These are phyloP conservation scores for Huntiella moniliformis DNA, from an alignment of 2,329 filamentous ascomycete genomes.

Conservation along the genomic window DNA sequence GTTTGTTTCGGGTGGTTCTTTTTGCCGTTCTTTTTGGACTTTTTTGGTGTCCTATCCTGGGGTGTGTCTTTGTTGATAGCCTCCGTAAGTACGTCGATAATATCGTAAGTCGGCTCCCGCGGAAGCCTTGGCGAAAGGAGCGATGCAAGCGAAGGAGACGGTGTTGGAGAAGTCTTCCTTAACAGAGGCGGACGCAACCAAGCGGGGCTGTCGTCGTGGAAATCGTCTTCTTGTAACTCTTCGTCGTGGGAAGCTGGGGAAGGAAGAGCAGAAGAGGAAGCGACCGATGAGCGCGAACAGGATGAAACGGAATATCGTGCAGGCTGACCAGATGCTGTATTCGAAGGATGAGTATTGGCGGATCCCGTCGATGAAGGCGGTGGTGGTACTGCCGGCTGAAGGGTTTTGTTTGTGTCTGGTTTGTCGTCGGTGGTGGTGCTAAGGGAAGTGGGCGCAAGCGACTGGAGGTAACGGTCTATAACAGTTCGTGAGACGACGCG, in stretches of 20 bases:
- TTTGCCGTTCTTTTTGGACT: too few species aligned
- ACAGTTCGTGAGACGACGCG: constrained; percentile 9
- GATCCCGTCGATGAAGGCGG: neutral
- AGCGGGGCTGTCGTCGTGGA: neutral
- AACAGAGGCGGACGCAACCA: constrained; percentile 6
- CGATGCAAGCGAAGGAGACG: constrained; percentile 9
- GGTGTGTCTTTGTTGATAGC: constrained; percentile 1
- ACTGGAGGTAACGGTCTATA: constrained; percentile 8
- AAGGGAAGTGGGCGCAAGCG: neutral
- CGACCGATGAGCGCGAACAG: neutral
- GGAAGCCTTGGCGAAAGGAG: constrained; percentile 1
- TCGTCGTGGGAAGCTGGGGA: neutral
- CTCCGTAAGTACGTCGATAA: constrained; percentile 5
- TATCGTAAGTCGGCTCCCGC: constrained; percentile 8
- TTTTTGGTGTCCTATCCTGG: neutral
- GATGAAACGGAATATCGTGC: neutral
- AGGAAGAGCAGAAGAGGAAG: neutral
- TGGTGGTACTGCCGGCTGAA: neutral
- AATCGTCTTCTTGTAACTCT: too few species aligned
- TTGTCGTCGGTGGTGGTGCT: neutral
- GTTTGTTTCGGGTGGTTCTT: neutral
- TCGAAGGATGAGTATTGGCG: neutral
- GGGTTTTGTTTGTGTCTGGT: neutral
- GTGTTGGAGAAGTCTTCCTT: constrained; percentile 9
- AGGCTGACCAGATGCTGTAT: neutral